Conservation (phyloP, 75 land plant species). For the Selaginella moellendorffii region DNA sequence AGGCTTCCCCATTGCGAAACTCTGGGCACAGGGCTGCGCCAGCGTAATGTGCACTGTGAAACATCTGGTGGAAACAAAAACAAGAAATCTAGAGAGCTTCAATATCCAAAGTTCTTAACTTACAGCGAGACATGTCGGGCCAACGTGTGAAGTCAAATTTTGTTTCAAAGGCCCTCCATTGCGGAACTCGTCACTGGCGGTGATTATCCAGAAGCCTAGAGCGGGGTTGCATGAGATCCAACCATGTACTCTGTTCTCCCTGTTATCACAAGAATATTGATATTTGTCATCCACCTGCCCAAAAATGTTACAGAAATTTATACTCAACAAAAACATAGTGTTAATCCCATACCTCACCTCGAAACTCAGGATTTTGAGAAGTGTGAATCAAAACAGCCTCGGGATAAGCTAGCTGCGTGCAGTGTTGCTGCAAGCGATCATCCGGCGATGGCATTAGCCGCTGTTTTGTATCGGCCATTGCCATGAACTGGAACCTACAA, state of each 20-base stretch:
- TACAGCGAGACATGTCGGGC: conserved; percentile 30
- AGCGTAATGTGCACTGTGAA: conserved; percentile 31
- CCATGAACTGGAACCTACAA: conserved; percentile 53
- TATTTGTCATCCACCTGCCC: conserved; percentile 53
- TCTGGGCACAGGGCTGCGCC: conserved; percentile 22
- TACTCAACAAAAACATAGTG: neutral
- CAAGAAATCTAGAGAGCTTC: neutral
- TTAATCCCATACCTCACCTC: conserved; percentile 42
- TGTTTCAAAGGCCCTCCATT: conserved; percentile 47
- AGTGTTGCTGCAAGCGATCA: conserved; percentile 25
- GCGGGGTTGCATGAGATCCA: conserved; percentile 35
- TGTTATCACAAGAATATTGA: conserved; percentile 41
- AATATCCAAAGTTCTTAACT: neutral
- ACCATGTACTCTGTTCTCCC: conserved; percentile 34
- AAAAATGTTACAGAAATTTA: neutral
- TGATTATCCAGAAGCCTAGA: conserved; percentile 23
- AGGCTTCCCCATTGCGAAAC: conserved; percentile 28
- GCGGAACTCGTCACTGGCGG: conserved; percentile 34
- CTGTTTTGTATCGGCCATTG: conserved; percentile 35
- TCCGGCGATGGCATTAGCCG: conserved; percentile 40
- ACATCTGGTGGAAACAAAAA: conserved; percentile 35
- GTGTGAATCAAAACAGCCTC: conserved; percentile 41
- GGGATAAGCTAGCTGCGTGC: conserved; percentile 29
- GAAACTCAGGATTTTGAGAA: conserved; percentile 23
- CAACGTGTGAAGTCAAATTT: conserved; percentile 35